phyloP scores from a whole-genome alignment of 192 early-diverging fungal genomes.

The Podila minutissima region DNA sequence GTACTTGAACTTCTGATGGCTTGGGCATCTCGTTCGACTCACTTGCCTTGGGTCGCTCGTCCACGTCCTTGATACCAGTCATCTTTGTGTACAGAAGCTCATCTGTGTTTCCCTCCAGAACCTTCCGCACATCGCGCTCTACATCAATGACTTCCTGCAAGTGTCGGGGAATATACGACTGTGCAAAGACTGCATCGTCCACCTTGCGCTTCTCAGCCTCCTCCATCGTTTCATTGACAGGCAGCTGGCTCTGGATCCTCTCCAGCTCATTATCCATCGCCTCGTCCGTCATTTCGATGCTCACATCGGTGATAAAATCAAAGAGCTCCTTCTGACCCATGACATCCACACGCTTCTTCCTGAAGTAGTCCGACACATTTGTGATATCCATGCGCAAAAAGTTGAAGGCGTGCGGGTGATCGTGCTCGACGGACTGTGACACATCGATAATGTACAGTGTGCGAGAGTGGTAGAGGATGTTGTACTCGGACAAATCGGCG shows the following conservation, averaged over 20 bases:
- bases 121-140: slow-evolving; percentile 81
- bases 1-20: slow-evolving; percentile 27
- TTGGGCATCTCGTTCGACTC: slow-evolving; percentile 2
- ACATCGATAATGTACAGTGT: slow-evolving; percentile 95
- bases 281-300: slow-evolving; percentile 66
- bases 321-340: slow-evolving; percentile 88
- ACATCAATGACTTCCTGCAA: slow-evolving; percentile 91
- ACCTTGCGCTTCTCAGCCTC: slow-evolving; percentile 63
- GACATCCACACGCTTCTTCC: slow-evolving; percentile 75
- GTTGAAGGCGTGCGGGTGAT: slow-evolving; percentile 96
- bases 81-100: slow-evolving; percentile 64
- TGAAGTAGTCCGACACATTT: slow-evolving; percentile 95
- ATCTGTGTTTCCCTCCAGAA: slow-evolving; percentile 76
- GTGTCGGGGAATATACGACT: slow-evolving; percentile 91
- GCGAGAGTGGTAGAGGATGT: slow-evolving; percentile 89
- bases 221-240: slow-evolving; percentile 53
- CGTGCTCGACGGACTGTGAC: slow-evolving; percentile 98
- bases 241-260: slow-evolving; percentile 59
- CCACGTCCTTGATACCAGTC: slow-evolving; percentile 69
- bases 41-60: slow-evolving; percentile 41
- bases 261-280: slow-evolving; percentile 77
- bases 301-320: slow-evolving; percentile 82
- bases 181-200: slow-evolving; percentile 92
- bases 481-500: slow-evolving; percentile 98
- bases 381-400: slow-evolving; percentile 95